Base-by-base conservation (phyloP, 129 eudicot genomes). In the Dittrichia graveolens region DNA sequence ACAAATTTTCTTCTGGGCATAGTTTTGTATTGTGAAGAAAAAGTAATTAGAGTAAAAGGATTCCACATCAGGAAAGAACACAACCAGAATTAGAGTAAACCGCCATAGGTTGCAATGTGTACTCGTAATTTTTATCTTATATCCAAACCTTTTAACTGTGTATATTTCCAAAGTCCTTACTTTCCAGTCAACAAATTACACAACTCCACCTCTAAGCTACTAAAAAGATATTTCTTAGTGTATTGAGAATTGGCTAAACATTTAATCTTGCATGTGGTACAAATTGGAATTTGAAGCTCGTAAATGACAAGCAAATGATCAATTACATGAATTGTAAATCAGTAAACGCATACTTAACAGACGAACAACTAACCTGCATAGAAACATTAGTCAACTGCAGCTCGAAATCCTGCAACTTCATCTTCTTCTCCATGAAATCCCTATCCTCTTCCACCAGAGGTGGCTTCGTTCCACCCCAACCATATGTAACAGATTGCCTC, bases 401-500 rank as follows among this genome's bases (percentile, higher is more conserved):
- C 91, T 93, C 98, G 19, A 93, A 82, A 65, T 81, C 90, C 79
- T 75, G 83, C 82, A 93, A 77, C 82, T 80, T 87, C 67, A 74
- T 87, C 55, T 83, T 87, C 87, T 62, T 89, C 67, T 87, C 96
- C 86, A 93, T 52, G 74, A 89, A 93, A 57, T 84, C 91, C 73
- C 83, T 81, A 84, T 93, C 98, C 71, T 89, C 96, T 81, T 93
- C 96, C 43, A 89, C 83, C 60, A 87, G 50, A 8, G 87, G 79
- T 2, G 89, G 87, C 86, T 83, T 93, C 7, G 75, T 50, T 31
- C 61, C 94, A 56, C 96, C 88, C 96, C 96, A 93, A 76, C 89
- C 98, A 77, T 85, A 85, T 0, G 87, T 67, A 48, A 93, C 92
- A 11, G 95, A 85, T 72, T 93, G 98, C 89, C 76, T 93, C 83